A percentile compares a stretch with the other conserved stretches of the same genome.
Conservation (phyloP, 2,329 filamentous ascomycete genomes). For the Colletotrichum endophyticum region DNA sequence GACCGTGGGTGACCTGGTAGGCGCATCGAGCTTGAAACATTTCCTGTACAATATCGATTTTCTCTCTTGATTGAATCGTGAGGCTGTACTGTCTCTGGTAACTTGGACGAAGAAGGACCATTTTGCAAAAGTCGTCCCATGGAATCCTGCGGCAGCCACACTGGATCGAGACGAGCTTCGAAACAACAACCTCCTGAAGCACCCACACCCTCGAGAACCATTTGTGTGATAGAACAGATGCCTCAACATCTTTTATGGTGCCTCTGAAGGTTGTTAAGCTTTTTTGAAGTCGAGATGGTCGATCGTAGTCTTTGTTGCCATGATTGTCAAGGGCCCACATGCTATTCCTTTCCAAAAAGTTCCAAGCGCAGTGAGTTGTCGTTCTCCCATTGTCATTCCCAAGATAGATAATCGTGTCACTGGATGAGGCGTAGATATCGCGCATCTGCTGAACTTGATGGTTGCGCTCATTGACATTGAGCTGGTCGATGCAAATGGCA, state of each 20-base stretch:
- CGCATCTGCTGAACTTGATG: not conserved
- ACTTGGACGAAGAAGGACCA: rapidly evolving
- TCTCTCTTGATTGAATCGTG: not conserved
- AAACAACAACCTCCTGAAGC: not conserved
- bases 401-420: not conserved
- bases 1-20: not conserved
- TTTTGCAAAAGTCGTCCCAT: not conserved
- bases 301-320: not conserved
- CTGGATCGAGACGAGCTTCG: not conserved
- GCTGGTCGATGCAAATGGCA: not conserved
- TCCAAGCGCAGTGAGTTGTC: not conserved
- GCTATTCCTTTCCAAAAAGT: not conserved
- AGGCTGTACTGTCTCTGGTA: not conserved
- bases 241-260: not conserved
- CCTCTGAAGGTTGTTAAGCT: not conserved
- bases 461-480: not conserved
- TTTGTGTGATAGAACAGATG: not conserved
- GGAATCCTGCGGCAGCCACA: not conserved
- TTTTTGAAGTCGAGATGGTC: rapidly evolving
- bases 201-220: not conserved
- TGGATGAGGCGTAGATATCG: not conserved
- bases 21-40: not conserved
- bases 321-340: not conserved
- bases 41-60: rapidly evolving
- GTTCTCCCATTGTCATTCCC: not conserved